Conservation (phyloP, 805 yeast species). For the Candida germanica region DNA sequence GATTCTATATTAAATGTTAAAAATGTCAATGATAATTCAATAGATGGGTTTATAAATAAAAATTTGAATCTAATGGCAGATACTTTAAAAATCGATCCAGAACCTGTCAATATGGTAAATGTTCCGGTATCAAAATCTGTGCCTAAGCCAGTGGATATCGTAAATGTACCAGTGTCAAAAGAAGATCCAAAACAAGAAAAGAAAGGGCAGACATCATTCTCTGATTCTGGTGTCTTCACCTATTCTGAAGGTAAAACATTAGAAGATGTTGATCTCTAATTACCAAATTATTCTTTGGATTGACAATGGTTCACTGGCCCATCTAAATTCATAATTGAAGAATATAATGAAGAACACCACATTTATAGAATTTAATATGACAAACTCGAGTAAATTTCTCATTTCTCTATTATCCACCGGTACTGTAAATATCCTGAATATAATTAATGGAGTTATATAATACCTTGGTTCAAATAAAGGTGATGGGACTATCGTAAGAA, state of each 20-base stretch:
- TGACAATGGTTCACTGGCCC: conserved; percentile 56
- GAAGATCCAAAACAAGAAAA: background rate
- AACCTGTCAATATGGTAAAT: background rate
- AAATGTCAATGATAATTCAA: conserved; percentile 17
- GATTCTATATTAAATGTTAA: conserved; percentile 19
- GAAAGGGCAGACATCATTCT: background rate
- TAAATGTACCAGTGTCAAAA: background rate
- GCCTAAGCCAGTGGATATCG: background rate
- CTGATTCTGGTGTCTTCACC: conserved; percentile 5
- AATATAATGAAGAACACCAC: conserved; percentile 53
- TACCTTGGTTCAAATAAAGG: conserved; percentile 95
- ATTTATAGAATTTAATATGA: conserved; percentile 62
- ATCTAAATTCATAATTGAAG: conserved; percentile 56
- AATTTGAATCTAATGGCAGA: conserved; percentile 20
- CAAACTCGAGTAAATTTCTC: conserved; percentile 44
- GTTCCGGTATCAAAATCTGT: background rate
- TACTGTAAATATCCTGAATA: conserved; percentile 60
- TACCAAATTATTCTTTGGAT: conserved; percentile 89
- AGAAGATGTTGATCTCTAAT: conserved; percentile 12
- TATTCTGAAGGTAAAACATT: conserved; percentile 8
- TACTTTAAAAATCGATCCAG: conserved; percentile 3
- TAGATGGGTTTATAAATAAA: conserved; percentile 30
- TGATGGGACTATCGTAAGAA: conserved; percentile 73
- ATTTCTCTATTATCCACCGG: conserved; percentile 29
- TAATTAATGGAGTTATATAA: conserved; percentile 73